Conservation (phyloP, 306 rosid genomes). For the Crataegus laevigata region DNA sequence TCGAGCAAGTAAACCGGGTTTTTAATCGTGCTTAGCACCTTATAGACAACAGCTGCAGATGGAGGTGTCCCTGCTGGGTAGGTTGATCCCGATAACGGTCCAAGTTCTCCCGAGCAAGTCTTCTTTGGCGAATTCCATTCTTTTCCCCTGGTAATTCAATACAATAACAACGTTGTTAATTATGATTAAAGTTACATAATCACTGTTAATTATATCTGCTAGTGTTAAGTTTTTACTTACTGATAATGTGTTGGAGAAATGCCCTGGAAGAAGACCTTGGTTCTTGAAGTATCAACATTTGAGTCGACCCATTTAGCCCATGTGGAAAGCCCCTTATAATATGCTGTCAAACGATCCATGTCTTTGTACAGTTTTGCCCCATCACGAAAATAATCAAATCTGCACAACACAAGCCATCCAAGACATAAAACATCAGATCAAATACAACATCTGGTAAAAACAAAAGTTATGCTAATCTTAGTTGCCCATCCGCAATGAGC, state of each 20-base stretch:
- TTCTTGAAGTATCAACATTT: slow-evolving; percentile 62
- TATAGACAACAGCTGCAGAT: slow-evolving; percentile 45
- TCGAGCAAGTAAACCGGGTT: slow-evolving; percentile 70
- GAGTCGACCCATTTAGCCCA: slow-evolving; percentile 92
- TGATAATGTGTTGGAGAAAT: slow-evolving; percentile 89
- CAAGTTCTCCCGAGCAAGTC: slow-evolving; percentile 65
- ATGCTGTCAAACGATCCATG: slow-evolving; percentile 82
- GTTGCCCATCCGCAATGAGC: background rate
- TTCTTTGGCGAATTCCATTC: slow-evolving; percentile 80
- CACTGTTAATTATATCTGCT: background rate
- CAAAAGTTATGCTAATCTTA: too few relatives aligned
- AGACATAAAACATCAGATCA: background rate
- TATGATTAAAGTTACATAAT: background rate
- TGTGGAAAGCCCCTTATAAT: slow-evolving; percentile 59
- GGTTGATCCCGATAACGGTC: slow-evolving; percentile 59
- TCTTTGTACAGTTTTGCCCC: slow-evolving; percentile 47
- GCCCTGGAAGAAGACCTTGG: slow-evolving; percentile 86
- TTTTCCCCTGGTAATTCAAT: slow-evolving; percentile 46
- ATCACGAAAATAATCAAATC: slow-evolving; percentile 77
- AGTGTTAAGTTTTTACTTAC: slow-evolving; percentile 34
- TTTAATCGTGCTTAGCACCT: slow-evolving; percentile 51
- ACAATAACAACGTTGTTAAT: background rate
- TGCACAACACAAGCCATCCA: slow-evolving; percentile 12
- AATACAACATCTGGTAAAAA: background rate
- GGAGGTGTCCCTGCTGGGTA: slow-evolving; percentile 89